A percentile compares a stretch with the other conserved stretches of the same genome.
Evolutionary conservation across 768 basidiomycete species (phyloP).

Genomic region (Asterophora parasitica): DNA sequence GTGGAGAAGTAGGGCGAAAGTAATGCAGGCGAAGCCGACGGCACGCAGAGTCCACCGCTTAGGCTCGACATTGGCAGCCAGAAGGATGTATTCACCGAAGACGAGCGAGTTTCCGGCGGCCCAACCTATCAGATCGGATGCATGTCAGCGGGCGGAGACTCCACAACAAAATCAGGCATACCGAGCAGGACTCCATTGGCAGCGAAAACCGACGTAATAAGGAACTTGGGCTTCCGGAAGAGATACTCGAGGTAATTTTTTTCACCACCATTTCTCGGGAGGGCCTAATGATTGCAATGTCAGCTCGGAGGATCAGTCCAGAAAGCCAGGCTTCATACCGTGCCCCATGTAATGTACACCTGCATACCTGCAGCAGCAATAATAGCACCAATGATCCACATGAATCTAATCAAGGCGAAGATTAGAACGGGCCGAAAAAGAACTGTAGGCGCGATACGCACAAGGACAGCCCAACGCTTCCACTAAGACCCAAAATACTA

Average conservation of each 20-base stretch:
- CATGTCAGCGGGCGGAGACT: neutral
- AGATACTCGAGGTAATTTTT: constrained; percentile 67
- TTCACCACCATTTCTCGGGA: constrained; percentile 45
- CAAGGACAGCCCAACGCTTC: constrained; percentile 31
- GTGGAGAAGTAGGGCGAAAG: constrained; percentile 32
- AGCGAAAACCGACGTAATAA: constrained; percentile 52
- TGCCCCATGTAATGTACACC: constrained; percentile 34
- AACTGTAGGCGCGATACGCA: constrained; percentile 5
- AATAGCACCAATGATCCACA: constrained; percentile 33
- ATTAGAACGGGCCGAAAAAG: neutral
- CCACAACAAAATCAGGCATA: constrained; percentile 1
- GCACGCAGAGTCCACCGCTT: constrained; percentile 28
- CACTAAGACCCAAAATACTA: constrained; percentile 25
- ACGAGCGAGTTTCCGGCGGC: constrained; percentile 45
- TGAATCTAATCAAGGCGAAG: constrained; percentile 16
- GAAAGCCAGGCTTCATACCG: constrained; percentile 19
- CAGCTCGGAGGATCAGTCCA: neutral
- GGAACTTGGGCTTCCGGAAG: constrained; percentile 49
- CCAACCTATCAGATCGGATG: constrained; percentile 22
- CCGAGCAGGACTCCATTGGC: constrained; percentile 47
- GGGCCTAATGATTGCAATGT: constrained; percentile 1
- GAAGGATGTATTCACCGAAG: constrained; percentile 52
- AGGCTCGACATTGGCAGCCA: constrained; percentile 28
- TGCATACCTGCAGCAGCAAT: constrained; percentile 31
- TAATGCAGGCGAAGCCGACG: constrained; percentile 33